phyloP scores from a whole-genome alignment of 306 rosid species.

The Sesbania bispinosa region DNA sequence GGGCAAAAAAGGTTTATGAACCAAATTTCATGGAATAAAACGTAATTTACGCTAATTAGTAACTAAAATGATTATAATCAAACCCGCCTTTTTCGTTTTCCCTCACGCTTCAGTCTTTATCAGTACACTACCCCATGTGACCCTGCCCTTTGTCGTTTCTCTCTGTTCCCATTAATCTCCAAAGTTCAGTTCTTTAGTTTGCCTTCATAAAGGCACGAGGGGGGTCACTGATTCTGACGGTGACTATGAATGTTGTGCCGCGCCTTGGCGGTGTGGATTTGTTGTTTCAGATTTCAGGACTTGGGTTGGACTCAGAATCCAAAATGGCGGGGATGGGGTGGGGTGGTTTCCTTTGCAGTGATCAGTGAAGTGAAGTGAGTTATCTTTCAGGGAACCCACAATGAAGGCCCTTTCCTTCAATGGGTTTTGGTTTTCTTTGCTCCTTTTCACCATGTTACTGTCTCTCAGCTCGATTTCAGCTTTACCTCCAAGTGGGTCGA shows the following conservation, averaged over 20 bases:
- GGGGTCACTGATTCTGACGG: conserved; percentile 13
- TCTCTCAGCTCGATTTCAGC: conserved; percentile 57
- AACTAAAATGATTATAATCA: not conserved
- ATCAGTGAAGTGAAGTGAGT: conserved; percentile 22
- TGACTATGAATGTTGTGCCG: not conserved
- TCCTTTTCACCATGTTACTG: conserved; percentile 33
- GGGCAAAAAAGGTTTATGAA: too few relatives aligned
- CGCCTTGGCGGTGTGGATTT: too few relatives aligned
- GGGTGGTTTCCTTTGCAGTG: conserved; percentile 9
- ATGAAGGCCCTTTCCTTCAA: conserved; percentile 40
- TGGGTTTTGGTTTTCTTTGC: conserved; percentile 32
- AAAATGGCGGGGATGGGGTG: conserved; percentile 53
- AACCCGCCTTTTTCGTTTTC: conserved; percentile 61
- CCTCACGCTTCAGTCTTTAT: conserved; percentile 17
- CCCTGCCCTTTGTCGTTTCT: not conserved
- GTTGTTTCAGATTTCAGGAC: not conserved
- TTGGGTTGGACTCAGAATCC: conserved; percentile 21
- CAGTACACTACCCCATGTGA: conserved; percentile 47
- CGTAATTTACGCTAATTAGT: not conserved
- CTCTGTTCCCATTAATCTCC: not conserved
- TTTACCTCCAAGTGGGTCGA: conserved; percentile 31
- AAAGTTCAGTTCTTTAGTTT: not conserved
- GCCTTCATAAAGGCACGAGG: not conserved
- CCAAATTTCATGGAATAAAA: not conserved
- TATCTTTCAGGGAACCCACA: not conserved